Evolutionary conservation across 768 basidiomycete species (phyloP).

Genomic region (Rhodotorula kratochvilovae): DNA sequence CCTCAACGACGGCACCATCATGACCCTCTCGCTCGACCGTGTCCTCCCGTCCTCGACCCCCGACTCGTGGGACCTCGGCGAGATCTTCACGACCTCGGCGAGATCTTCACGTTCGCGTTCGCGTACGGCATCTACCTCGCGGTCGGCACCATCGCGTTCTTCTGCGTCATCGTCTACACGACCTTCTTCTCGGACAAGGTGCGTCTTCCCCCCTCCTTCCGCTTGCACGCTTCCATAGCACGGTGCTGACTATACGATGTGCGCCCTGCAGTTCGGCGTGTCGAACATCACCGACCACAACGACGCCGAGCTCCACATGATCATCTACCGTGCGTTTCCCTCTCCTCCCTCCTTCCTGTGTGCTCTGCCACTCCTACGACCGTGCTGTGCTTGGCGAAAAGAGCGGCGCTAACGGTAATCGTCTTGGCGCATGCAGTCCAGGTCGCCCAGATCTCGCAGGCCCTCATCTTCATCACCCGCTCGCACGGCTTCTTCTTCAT

Average conservation of each 20-base stretch:
- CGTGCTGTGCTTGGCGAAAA: not conserved
- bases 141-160: slow-evolving; percentile 59
- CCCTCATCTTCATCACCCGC: slow-evolving; percentile 56
- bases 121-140: slow-evolving; percentile 94
- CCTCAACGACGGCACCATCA: slow-evolving; percentile 97
- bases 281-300: slow-evolving; percentile 50
- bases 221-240: no score
- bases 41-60: slow-evolving; percentile 88
- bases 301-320: slow-evolving; percentile 59
- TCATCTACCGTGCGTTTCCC: slow-evolving; percentile 60
- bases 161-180: slow-evolving; percentile 72
- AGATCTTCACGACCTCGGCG: slow-evolving; percentile 89
- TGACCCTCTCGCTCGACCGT: slow-evolving; percentile 87
- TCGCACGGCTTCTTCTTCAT: slow-evolving; percentile 79
- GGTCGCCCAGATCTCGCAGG: slow-evolving; percentile 98
- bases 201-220: no score
- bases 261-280: slow-evolving; percentile 69
- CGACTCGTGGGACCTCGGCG: slow-evolving; percentile 90
- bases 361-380: no score
- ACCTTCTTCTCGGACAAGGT: not conserved
- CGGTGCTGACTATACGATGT: no score
- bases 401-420: no score
- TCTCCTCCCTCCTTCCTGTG: slow-evolving; percentile 49
- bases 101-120: slow-evolving; percentile 92
- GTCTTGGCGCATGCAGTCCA: slow-evolving; percentile 44